These are phyloP conservation scores for Sclerotiophoma versabilis DNA, from an alignment of 2,329 filamentous ascomycete genomes.

Conservation along the genomic window DNA sequence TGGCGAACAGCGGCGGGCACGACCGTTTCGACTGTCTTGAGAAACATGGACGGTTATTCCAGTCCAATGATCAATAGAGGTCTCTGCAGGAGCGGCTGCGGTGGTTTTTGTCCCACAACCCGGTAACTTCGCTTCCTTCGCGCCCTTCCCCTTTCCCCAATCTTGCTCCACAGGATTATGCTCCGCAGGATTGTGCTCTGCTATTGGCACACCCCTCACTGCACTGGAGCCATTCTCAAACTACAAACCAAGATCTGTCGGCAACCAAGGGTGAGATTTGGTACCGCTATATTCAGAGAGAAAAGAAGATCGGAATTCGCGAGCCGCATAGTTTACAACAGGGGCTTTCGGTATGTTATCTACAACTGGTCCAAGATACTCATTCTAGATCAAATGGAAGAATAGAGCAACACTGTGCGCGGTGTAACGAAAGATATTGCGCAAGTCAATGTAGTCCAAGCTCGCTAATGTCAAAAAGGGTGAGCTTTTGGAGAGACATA, in stretches of 20 bases:
- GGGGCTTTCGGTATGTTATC: no score
- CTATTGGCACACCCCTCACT: neutral
- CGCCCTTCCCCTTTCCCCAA: neutral
- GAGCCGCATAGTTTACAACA: no score
- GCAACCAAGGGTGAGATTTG: neutral
- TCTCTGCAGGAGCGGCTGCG: neutral
- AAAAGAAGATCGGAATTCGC: neutral
- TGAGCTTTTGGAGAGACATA: neutral
- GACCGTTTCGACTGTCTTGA: neutral
- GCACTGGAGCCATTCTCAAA: neutral
- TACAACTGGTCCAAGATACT: no score
- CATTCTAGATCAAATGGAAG: neutral
- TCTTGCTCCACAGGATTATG: neutral
- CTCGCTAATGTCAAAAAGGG: no score
- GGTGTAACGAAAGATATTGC: neutral
- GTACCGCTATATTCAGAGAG: neutral
- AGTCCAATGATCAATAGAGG: neutral
- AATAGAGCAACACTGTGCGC: neutral
- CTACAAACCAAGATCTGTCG: neutral
- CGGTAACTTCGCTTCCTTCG: neutral
- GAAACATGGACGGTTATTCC: neutral
- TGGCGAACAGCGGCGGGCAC: neutral
- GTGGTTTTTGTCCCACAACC: neutral
- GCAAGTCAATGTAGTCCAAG: no score
- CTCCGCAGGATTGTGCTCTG: neutral